These are phyloP conservation scores for Elsinoe arachidis DNA, from an alignment of 2,329 filamentous ascomycete genomes.

Conservation along the genomic window DNA sequence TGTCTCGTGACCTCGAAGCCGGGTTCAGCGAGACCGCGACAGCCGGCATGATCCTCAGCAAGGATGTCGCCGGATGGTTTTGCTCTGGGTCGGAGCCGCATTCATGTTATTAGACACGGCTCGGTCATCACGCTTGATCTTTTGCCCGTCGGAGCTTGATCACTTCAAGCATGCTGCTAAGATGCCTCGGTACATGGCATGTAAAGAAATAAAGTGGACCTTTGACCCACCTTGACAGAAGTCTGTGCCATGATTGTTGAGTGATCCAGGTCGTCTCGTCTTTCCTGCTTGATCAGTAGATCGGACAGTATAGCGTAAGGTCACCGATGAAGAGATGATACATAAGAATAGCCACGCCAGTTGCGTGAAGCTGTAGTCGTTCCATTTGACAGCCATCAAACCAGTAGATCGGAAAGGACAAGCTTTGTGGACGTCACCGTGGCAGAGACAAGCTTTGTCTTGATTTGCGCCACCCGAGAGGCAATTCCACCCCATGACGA, in stretches of 20 bases:
- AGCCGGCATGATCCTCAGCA: not conserved
- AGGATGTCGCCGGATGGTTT: no score
- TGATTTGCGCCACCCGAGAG: constrained; percentile 1
- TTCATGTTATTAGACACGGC: not conserved
- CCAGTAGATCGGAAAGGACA: not conserved
- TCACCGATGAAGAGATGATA: no score
- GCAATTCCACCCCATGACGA: not conserved
- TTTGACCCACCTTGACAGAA: not conserved
- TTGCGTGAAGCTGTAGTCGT: not conserved
- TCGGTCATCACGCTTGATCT: not conserved
- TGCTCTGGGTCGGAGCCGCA: not conserved
- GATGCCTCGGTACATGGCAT: not conserved
- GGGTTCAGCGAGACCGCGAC: not conserved
- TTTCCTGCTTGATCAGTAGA: not conserved
- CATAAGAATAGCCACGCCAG: no score
- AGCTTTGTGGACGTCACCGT: constrained; percentile 10
- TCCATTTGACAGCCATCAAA: not conserved
- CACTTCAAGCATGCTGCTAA: not conserved
- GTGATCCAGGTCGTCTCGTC: not conserved
- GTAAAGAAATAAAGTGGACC: not conserved
- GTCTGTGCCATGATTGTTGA: not conserved
- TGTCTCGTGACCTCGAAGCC: no score
- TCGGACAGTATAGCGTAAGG: no score
- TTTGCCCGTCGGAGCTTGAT: not conserved
- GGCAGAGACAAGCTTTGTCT: constrained; percentile 4